Conservation (phyloP, 2,329 filamentous ascomycete species). For the Penicillium hesseltinei region DNA sequence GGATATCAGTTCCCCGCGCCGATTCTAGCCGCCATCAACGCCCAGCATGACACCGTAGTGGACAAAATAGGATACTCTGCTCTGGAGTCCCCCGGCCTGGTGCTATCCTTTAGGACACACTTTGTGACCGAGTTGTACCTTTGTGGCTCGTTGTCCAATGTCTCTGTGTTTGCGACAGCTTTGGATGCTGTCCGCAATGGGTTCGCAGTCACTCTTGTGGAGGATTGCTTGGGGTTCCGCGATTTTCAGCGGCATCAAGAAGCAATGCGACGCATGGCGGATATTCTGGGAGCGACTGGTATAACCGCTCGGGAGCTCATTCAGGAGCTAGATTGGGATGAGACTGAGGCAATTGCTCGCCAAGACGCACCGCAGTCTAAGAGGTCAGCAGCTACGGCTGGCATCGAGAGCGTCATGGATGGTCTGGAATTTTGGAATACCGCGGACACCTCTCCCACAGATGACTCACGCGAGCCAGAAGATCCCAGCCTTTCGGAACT, state of each 20-base stretch:
- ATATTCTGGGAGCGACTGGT: conserved; percentile 71
- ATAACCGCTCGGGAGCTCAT: conserved; percentile 61
- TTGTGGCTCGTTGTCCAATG: conserved; percentile 80
- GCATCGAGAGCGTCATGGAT: conserved; percentile 38
- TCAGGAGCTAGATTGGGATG: conserved; percentile 44
- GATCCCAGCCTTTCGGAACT: conserved; percentile 16
- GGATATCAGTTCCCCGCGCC: conserved; percentile 53
- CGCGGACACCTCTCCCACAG: conserved; percentile 7
- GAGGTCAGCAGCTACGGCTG: conserved; percentile 24
- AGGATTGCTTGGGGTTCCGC: conserved; percentile 85
- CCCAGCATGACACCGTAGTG: conserved; percentile 53
- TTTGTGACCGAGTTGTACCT: conserved; percentile 88
- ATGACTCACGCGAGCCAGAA: conserved; percentile 10
- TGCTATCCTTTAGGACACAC: conserved; percentile 75
- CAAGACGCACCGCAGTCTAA: conserved; percentile 16
- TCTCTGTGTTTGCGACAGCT: conserved; percentile 87
- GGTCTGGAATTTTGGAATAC: conserved; percentile 31
- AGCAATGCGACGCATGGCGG: conserved; percentile 68
- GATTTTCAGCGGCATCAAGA: conserved; percentile 65
- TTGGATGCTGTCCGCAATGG: conserved; percentile 87
- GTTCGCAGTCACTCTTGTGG: conserved; percentile 78
- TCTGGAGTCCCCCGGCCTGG: conserved; percentile 70
- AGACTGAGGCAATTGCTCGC: conserved; percentile 40
- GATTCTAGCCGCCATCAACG: conserved; percentile 51
- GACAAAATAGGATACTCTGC: conserved; percentile 85